Base-by-base conservation (phyloP, 2,329 filamentous ascomycete genomes). In the Leptographium galeiforme region DNA sequence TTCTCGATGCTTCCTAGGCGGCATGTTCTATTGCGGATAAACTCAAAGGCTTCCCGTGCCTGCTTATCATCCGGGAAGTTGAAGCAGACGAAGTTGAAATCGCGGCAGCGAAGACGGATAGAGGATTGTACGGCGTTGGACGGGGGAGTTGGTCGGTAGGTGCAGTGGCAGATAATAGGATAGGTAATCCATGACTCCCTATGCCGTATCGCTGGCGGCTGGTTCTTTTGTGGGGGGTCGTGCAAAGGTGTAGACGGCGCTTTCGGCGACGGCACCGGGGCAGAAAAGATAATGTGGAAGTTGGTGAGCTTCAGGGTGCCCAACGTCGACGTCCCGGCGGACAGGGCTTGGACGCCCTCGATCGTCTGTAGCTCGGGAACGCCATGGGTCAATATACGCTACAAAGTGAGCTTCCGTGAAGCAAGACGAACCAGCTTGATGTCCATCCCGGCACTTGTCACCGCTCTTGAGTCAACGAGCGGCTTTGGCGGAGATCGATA, bases 31-130 rank as follows among this genome's bases (percentile, higher is more conserved):
- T 75, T 71, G 57, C 85, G 87, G 59, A 98, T 87, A 57, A 82
- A 89, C 55, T 96, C 90, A 66, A 89, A 98, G 1, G 87, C 86
- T 59, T 95, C 87, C 55, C 86, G 81, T 10, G 89, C 91, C 59
- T 82, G 75, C 52, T 76, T 76, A 62, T 90, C 85, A 54, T 85
- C 81, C 19, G 72, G 64, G 65, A 98, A 95, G 68, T 90, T 89
- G 70, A 98, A 90, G 57, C 87, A 90, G 57, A 95, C 82, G 68
- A 90, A 95, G 49, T 82, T 91, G 66, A 98, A 97, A 72, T 98
- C 93, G 55, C 91, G 86, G 65, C 90, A 89, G 52, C 89, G 84
- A 6, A 98, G 72, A 51, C 91, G 85, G 63, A 98, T 89, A 4
- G 87, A 87, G 7, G 90, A 89, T 36, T 82, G 78, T 57, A 89